Evolutionary conservation across 2,329 filamentous ascomycete species (phyloP).

Genomic region (Colletotrichum destructivum): DNA sequence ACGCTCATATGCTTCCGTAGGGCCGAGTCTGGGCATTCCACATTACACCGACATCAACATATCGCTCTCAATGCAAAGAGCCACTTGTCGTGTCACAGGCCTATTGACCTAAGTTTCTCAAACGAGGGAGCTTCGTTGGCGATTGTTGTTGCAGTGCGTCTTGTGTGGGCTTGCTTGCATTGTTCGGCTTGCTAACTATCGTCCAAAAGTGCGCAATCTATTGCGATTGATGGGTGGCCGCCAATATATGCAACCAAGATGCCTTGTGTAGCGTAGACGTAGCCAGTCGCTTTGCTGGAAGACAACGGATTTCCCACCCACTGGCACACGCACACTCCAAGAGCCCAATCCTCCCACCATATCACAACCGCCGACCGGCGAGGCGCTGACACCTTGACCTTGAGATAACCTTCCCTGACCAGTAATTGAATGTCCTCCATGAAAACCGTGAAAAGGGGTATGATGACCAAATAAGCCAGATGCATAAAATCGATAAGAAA

Average conservation of each 20-base stretch:
- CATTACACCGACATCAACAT: conserved; percentile 2
- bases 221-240: background rate
- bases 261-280: background rate
- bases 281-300: background rate
- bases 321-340: conserved; percentile 10
- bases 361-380: background rate
- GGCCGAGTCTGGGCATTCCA: conserved; percentile 24
- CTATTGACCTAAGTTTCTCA: background rate
- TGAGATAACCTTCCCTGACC: conserved; percentile 1
- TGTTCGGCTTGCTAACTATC: background rate
- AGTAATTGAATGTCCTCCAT: conserved; percentile 7
- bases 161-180: background rate
- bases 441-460: conserved; percentile 22
- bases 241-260: background rate
- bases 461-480: conserved; percentile 26
- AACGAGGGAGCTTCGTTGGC: no score
- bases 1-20: conserved; percentile 20
- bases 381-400: background rate
- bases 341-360: conserved; percentile 2
- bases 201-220: background rate
- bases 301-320: background rate
- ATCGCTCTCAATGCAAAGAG: background rate
- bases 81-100: background rate
- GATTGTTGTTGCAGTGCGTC: background rate
- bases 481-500: background rate